Evolutionary conservation across 208 protist species (phyloP).

Genomic region (Entamoeba histolytica): DNA sequence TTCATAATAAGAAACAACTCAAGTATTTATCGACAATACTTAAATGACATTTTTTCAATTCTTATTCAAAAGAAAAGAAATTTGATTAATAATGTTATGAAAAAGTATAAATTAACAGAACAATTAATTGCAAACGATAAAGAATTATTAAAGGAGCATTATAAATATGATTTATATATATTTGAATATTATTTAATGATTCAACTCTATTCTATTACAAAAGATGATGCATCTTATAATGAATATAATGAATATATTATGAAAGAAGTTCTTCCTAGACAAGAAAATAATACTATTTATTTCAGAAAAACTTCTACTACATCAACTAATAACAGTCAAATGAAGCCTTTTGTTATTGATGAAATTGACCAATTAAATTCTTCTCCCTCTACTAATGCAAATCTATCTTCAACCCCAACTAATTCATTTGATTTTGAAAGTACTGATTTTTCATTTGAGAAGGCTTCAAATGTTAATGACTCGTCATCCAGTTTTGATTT

Average conservation of each 20-base stretch:
- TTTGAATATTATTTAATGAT: too few relatives aligned
- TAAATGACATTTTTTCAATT: too few relatives aligned
- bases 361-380: not conserved
- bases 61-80: too few relatives aligned
- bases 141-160: too few relatives aligned
- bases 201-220: too few relatives aligned
- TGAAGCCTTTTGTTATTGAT: not conserved
- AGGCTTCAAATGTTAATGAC: not conserved
- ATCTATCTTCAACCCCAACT: not conserved
- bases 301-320: not conserved
- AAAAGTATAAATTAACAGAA: too few relatives aligned
- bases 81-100: too few relatives aligned
- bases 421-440: not conserved
- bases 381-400: not conserved
- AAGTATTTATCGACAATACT: too few relatives aligned
- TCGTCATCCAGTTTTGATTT: not conserved
- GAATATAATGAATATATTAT: not conserved
- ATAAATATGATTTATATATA: too few relatives aligned
- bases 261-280: not conserved
- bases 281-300: not conserved
- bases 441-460: too few relatives aligned
- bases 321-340: not conserved
- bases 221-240: not conserved
- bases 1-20: too few relatives aligned
- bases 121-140: too few relatives aligned